Evolutionary conservation across 148 eudicot genomes (phyloP).

Genomic region (Persicaria maculosa): DNA sequence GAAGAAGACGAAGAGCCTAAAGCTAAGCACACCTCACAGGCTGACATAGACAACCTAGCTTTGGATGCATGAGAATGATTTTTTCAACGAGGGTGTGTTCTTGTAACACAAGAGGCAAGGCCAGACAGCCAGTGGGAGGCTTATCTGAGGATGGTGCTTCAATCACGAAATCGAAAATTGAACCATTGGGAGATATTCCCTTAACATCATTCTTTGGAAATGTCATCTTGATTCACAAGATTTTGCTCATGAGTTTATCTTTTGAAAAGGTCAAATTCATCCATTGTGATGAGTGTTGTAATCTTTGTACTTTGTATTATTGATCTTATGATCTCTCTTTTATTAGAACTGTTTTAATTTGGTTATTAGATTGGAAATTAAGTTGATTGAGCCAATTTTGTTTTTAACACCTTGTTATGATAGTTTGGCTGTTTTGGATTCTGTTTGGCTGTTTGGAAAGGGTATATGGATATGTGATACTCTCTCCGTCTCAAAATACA

Average conservation of each 20-base stretch:
- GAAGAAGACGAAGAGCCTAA: slow-evolving; percentile 50
- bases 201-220: not conserved
- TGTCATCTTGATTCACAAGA: not conserved
- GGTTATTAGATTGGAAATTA: not conserved
- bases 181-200: not conserved
- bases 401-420: not conserved
- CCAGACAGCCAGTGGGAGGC: not conserved
- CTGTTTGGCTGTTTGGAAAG: too few relatives aligned
- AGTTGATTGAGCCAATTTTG: not conserved
- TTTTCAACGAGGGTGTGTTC: not conserved
- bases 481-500: too few relatives aligned
- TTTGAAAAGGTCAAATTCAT: not conserved
- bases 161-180: not conserved
- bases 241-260: not conserved
- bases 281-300: not conserved
- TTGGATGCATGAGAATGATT: slow-evolving; percentile 26
- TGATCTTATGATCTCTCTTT: not conserved
- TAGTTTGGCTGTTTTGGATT: not conserved
- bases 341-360: not conserved
- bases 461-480: too few relatives aligned
- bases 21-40: slow-evolving; percentile 45
- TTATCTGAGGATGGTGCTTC: not conserved
- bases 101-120: not conserved
- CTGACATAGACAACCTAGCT: slow-evolving; percentile 47
- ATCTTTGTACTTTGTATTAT: not conserved